A percentile compares a stretch with the other conserved stretches of the same genome.
These are phyloP conservation scores for Fusarium decemcellulare DNA, from an alignment of 2,329 filamentous ascomycete species.

Conservation along the genomic window DNA sequence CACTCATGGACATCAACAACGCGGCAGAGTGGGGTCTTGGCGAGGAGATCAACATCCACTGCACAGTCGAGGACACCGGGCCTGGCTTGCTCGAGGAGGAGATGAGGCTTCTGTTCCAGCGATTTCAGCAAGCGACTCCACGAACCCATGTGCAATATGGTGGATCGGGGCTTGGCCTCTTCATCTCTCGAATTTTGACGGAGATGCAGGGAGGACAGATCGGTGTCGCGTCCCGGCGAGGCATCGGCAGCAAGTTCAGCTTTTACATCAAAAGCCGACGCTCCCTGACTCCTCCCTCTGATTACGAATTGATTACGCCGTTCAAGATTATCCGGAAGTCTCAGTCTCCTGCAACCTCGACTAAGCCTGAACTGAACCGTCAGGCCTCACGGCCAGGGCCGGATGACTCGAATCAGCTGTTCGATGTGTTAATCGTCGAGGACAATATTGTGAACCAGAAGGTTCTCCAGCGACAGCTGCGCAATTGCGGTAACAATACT, in stretches of 20 bases:
- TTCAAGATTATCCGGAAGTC: slow-evolving; percentile 54
- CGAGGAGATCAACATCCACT: slow-evolving; percentile 79
- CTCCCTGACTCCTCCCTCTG: slow-evolving; percentile 58
- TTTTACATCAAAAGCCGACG: slow-evolving; percentile 82
- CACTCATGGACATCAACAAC: slow-evolving; percentile 61
- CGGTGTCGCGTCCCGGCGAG: slow-evolving; percentile 77
- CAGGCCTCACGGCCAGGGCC: slow-evolving; percentile 26
- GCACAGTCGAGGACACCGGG: slow-evolving; percentile 80
- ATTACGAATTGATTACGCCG: slow-evolving; percentile 54
- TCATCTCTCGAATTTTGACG: slow-evolving; percentile 82
- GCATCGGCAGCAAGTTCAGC: slow-evolving; percentile 80
- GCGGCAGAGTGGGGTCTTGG: slow-evolving; percentile 79
- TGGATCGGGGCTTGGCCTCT: slow-evolving; percentile 78
- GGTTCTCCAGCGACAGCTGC: slow-evolving; percentile 73
- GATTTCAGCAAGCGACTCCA: slow-evolving; percentile 78
- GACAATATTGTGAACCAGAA: slow-evolving; percentile 78
- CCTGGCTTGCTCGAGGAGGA: slow-evolving; percentile 76
- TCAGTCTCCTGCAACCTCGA: slow-evolving; percentile 33
- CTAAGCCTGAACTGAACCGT: slow-evolving; percentile 36
- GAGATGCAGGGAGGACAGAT: slow-evolving; percentile 86
- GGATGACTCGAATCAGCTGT: slow-evolving; percentile 50
- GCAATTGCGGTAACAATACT: slow-evolving; percentile 72
- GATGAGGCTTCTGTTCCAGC: slow-evolving; percentile 75
- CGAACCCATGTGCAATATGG: slow-evolving; percentile 81
- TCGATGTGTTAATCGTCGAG: slow-evolving; percentile 76